Base-by-base conservation (phyloP, 1,139 yeast genomes). In the Chernovozyma sophiae-reginae region DNA sequence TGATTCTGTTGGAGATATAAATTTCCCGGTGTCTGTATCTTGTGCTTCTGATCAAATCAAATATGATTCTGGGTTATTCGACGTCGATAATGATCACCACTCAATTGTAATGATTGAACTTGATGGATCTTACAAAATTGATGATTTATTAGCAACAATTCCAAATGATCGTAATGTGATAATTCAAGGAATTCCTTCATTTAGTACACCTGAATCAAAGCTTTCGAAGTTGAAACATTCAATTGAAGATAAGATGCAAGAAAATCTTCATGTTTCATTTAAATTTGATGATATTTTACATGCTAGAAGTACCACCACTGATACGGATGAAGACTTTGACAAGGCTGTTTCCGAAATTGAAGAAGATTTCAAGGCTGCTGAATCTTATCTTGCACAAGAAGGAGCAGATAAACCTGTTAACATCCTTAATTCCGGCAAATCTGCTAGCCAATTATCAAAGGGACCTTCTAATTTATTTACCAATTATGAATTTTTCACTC, bases 401-500 rank as follows among this genome's bases (percentile, higher is more conserved):
- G 55, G 56, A 15, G 56, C 49, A 17, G 53, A 51, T 32, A 43
- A 48, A 15, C 38, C 41, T 25, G 61, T 59, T 11, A 45, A 51
- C 12, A 56, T 58, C 20, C 45, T 55, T 23, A 57, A 45, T 11
- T 23, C 38, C 44, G 25, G 4, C 12, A 26, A 26, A 16, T 6
- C 29, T 6, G 23, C 6, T 7, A 7, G 8, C 23, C 10, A 6
- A 7, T 20, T 20, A 20, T 7, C 23, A 7, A 26, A 26, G 29
- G 47, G 19, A 16, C 29, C 29, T 6, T 26, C 29, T 14, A 61
- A 60, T 43, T 58, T 64, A 27, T 70, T 70, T 52, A 58, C 66
- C 25, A 51, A 55, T 32, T 69, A 70, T 48, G 72, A 65, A 45
- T 70, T 67, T 49, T 69, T 70, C 53, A 60, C 70, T 17, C 53